phyloP scores from a whole-genome alignment of 1,139 yeast species.

The Blastobotrys illinoisensis region DNA sequence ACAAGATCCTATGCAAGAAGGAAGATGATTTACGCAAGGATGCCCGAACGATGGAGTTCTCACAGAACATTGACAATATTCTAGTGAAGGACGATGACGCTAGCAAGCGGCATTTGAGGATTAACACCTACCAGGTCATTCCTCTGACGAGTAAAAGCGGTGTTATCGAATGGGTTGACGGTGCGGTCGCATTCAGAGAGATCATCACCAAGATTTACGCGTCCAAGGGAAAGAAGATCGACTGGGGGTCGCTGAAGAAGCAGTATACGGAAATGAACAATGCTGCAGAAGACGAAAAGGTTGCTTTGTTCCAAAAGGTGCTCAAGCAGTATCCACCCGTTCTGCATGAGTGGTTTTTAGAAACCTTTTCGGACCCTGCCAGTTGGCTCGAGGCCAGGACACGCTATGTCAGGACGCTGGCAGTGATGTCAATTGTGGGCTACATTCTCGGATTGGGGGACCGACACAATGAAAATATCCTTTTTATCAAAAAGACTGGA shows the following conservation, averaged over 20 bases:
- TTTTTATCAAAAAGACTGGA: conserved; percentile 70
- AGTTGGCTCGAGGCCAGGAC: conserved; percentile 81
- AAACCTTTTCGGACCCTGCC: conserved; percentile 83
- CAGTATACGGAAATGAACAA: conserved; percentile 3
- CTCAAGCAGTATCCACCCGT: conserved; percentile 58
- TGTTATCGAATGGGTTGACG: conserved; percentile 86
- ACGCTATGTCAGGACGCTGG: conserved; percentile 69
- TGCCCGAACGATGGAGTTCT: conserved; percentile 89
- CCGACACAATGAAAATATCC: conserved; percentile 88
- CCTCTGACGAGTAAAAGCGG: conserved; percentile 87
- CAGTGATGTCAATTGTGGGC: conserved; percentile 98
- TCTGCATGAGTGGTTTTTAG: conserved; percentile 80
- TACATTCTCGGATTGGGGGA: conserved; percentile 78
- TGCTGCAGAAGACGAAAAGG: conserved; percentile 1
- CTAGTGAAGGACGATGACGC: conserved; percentile 65
- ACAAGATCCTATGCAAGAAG: conserved; percentile 74
- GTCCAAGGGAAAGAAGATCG: conserved; percentile 33
- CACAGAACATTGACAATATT: conserved; percentile 77
- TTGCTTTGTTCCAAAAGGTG: conserved; percentile 18
- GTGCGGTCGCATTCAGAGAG: conserved; percentile 73
- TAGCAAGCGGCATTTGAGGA: conserved; percentile 60
- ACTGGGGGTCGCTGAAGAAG: conserved; percentile 17
- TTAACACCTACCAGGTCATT: conserved; percentile 81
- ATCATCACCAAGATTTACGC: conserved; percentile 47
- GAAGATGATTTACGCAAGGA: conserved; percentile 93